Base-by-base conservation (phyloP, 441 rosid species). In the Croton laevigatus region DNA sequence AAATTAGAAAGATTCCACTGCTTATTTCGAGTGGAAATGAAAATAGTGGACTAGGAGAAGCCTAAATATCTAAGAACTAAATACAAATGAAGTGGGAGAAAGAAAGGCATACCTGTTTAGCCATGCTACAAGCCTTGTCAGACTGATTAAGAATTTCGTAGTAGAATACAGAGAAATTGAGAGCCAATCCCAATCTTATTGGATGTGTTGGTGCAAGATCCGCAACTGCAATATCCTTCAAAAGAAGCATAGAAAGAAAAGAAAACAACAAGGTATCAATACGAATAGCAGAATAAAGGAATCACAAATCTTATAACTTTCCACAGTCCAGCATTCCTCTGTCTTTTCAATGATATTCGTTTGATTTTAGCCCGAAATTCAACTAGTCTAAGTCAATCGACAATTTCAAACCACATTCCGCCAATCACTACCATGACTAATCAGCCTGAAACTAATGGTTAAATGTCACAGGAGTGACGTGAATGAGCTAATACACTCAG, bases 131-230 rank as follows among this genome's bases (percentile, higher is more conserved):
- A 20, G 97, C 97, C 71, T 86, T 90, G 38, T 92, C 97, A 38
- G 96, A 81, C 55, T 88, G 91, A 71, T 87, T 92, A 72, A 88
- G 96, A 76, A 92, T 92, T 85, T 90, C 96, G 61, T 88, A 92
- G 80, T 90, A 90, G 70, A 92, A 92, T 75, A 92, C 97, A 0
- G 97, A 90, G 87, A 87, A 92, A 73, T 90, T 92, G 36, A 91
- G 84, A 0, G 97, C 95, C 46, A 91, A 75, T 13, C 97, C 97
- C 74, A 89, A 78, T 78, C 96, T 84, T 64, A 92, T 88, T 0
- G 97, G 97, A 77, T 92, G 97, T 27, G 97, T 92, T 23, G 97
- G 91, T 58, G 97, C 84, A 64, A 92, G 89, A 84, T 90, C 97
- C n/a, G 86, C 76, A 34, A 71, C 11, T 1, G 97, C 97, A 66